A percentile compares a stretch with the other conserved stretches of the same genome.
These are phyloP conservation scores for Xerocomus potaroensis DNA, from an alignment of 768 basidiomycete species.

Conservation along the genomic window DNA sequence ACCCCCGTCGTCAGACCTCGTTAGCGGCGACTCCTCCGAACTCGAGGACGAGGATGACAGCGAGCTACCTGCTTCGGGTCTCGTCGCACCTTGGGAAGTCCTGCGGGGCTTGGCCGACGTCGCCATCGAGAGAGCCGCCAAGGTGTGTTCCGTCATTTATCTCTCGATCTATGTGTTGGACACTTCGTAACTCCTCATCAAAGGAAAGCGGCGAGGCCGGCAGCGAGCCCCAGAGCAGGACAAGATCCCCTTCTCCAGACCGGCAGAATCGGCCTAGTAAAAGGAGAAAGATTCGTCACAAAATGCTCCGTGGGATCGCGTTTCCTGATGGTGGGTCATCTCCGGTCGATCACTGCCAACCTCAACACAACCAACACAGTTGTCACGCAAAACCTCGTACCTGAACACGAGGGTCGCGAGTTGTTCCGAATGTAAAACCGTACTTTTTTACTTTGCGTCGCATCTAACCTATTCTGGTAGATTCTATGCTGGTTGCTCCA, in stretches of 20 bases:
- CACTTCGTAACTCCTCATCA: conserved; percentile 12
- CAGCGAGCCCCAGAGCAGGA: conserved; percentile 72
- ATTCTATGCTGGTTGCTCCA: conserved; percentile 91
- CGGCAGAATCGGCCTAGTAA: conserved; percentile 65
- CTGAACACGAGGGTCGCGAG: conserved; percentile 80
- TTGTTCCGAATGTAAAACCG: conserved; percentile 70
- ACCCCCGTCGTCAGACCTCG: conserved; percentile 59
- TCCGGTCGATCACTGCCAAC: not conserved
- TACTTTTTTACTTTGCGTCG: conserved; percentile 5
- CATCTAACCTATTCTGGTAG: conserved; percentile 36
- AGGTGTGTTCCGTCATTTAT: conserved; percentile 42
- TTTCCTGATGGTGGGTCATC: conserved; percentile 68
- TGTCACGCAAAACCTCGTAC: conserved; percentile 77
- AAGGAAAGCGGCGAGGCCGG: conserved; percentile 70
- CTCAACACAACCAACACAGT: conserved; percentile 40
- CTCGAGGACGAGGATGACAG: conserved; percentile 79
- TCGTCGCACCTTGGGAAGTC: conserved; percentile 86
- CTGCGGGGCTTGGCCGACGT: conserved; percentile 77
- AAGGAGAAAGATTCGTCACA: conserved; percentile 68
- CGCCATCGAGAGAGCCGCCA: conserved; percentile 72
- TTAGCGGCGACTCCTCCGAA: conserved; percentile 80
- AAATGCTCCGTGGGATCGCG: conserved; percentile 49
- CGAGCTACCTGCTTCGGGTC: conserved; percentile 74
- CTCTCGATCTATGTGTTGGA: conserved; percentile 1
- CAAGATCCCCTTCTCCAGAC: conserved; percentile 70